Conservation (phyloP, 225 moss, liverwort and hornwort genomes). For the Sphagnum tenellum region DNA sequence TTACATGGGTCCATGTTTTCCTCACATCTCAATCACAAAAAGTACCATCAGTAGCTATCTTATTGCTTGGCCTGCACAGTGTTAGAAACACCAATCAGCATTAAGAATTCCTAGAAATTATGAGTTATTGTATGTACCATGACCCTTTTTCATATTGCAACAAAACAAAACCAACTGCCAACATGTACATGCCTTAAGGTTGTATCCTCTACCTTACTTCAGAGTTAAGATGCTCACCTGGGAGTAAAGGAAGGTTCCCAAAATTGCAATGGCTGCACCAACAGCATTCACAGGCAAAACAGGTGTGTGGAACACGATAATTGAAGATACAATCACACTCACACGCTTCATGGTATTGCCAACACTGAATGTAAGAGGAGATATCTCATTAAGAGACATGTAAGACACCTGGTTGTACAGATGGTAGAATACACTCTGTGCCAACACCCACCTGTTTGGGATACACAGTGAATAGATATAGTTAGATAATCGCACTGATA, state of each 20-base stretch:
- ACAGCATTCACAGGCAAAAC: constrained; percentile 76
- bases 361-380: constrained; percentile 90
- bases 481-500: background rate
- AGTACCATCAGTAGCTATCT: background rate
- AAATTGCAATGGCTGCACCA: constrained; percentile 80
- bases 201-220: background rate
- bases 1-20: too few species aligned
- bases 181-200: too few species aligned
- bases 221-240: constrained; percentile 33
- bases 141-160: background rate
- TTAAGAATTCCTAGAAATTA: too few species aligned
- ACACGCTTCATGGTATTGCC: constrained; percentile 98
- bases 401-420: constrained; percentile 97
- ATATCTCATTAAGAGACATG: constrained; percentile 92
- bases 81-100: background rate
- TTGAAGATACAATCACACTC: constrained; percentile 83
- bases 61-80: constrained; percentile 9
- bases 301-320: constrained; percentile 92
- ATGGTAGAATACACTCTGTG: constrained; percentile 91
- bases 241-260: constrained; percentile 90
- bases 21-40: too few species aligned
- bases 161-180: background rate
- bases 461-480: background rate
- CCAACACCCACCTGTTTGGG: constrained; percentile 66
- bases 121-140: background rate